These are phyloP conservation scores for Marasmius oreades DNA, from an alignment of 1,284 basidiomycete genomes.

Conservation along the genomic window DNA sequence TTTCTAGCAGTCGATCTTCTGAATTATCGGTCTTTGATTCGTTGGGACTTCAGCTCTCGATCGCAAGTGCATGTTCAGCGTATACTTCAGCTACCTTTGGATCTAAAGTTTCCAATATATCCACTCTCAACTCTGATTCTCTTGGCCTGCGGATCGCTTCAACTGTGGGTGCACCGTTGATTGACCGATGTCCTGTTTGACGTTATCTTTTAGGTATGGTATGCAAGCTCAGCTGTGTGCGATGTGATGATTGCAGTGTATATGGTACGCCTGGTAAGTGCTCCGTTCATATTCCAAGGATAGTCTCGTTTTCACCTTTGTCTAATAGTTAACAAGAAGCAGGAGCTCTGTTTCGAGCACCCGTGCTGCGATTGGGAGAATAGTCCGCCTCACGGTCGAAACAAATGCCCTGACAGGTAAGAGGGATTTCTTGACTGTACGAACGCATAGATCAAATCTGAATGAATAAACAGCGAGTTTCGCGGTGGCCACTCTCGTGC, in stretches of 20 bases:
- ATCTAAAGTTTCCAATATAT: background rate
- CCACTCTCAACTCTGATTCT: background rate
- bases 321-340: background rate
- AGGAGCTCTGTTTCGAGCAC: background rate
- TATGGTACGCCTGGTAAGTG: background rate
- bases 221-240: background rate
- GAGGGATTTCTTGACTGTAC: background rate
- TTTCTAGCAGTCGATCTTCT: too few species aligned
- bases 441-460: background rate
- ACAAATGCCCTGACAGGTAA: background rate
- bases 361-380: background rate
- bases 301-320: background rate
- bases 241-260: background rate
- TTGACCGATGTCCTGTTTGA: background rate
- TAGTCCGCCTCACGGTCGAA: background rate
- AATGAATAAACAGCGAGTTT: background rate
- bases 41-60: background rate
- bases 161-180: background rate
- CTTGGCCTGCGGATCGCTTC: background rate
- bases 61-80: background rate
- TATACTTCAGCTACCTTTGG: background rate
- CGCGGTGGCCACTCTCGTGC: background rate
- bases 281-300: background rate
- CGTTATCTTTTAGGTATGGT: background rate
- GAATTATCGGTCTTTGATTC: background rate